These are phyloP conservation scores for Avena sativa DNA, from an alignment of 176 grass and related monocot genomes.

Conservation along the genomic window DNA sequence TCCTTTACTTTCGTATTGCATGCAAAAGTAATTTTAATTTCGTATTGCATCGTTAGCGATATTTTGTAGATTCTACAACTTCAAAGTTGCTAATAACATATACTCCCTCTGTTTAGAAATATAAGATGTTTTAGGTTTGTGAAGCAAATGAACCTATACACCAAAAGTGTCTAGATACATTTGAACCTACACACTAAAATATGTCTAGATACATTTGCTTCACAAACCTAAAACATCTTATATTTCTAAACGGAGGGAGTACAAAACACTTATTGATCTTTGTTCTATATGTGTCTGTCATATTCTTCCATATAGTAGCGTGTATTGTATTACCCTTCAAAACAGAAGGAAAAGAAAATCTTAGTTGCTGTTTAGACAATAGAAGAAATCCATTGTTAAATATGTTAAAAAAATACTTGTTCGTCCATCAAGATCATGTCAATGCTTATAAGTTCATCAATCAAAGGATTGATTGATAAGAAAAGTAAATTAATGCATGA, in stretches of 20 bases:
- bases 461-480: not conserved
- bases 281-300: not conserved
- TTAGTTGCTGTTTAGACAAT: not conserved
- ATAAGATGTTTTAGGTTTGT: too few relatives aligned
- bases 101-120: too few relatives aligned
- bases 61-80: not conserved
- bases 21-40: not conserved
- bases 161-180: too few relatives aligned
- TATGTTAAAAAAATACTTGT: not conserved
- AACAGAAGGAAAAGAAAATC: not conserved
- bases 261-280: not conserved
- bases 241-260: too few relatives aligned
- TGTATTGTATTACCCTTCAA: not conserved
- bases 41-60: not conserved
- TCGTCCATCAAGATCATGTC: not conserved
- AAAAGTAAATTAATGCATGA: constrained; percentile 9
- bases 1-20: too few relatives aligned
- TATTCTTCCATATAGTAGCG: not conserved
- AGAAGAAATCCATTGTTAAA: not conserved
- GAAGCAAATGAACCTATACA: too few relatives aligned
- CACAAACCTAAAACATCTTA: too few relatives aligned
- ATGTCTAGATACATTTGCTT: too few relatives aligned
- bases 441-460: too few relatives aligned
- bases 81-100: constrained; percentile 2
- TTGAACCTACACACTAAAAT: too few relatives aligned